A percentile compares a stretch with the other conserved stretches of the same genome.
Evolutionary conservation across 2,329 filamentous ascomycete species (phyloP).

Genomic region (Arthrobotrys sphaeroides): DNA sequence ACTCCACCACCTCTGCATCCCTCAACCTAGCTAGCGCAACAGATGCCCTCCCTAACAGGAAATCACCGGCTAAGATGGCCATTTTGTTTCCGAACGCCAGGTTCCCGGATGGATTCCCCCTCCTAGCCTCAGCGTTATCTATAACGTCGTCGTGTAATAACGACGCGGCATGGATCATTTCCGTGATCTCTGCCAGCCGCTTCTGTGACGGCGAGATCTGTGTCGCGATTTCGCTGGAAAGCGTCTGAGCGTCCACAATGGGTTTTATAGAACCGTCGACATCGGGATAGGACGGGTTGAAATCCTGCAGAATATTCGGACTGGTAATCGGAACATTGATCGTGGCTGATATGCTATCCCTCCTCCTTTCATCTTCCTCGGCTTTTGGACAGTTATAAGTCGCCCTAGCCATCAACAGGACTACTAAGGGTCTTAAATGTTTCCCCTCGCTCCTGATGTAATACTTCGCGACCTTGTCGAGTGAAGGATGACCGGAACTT

Average conservation of each 20-base stretch:
- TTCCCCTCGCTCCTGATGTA: constrained; percentile 97
- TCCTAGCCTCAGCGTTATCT: constrained; percentile 85
- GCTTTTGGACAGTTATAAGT: constrained; percentile 80
- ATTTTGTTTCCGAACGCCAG: constrained; percentile 98
- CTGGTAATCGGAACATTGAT: constrained; percentile 72
- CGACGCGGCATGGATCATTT: constrained; percentile 96
- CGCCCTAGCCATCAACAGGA: constrained; percentile 94
- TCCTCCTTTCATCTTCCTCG: constrained; percentile 61
- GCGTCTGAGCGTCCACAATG: constrained; percentile 25
- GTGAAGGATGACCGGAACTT: constrained; percentile 89
- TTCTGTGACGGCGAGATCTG: constrained; percentile 86
- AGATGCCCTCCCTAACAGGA: constrained; percentile 89
- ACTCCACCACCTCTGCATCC: constrained; percentile 92
- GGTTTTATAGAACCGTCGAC: not conserved
- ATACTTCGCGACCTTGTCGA: constrained; percentile 96
- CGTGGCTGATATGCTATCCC: constrained; percentile 32
- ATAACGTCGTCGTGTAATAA: constrained; percentile 98
- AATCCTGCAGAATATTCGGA: constrained; percentile 74
- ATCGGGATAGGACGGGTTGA: constrained; percentile 72
- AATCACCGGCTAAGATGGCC: constrained; percentile 97
- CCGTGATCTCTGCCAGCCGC: constrained; percentile 92
- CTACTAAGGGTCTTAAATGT: constrained; percentile 91
- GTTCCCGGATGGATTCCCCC: constrained; percentile 87
- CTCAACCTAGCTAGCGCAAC: constrained; percentile 89
- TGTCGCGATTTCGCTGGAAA: constrained; percentile 58